phyloP scores from a whole-genome alignment of 2,329 filamentous ascomycete genomes.

The Colletotrichum eremochloae region DNA sequence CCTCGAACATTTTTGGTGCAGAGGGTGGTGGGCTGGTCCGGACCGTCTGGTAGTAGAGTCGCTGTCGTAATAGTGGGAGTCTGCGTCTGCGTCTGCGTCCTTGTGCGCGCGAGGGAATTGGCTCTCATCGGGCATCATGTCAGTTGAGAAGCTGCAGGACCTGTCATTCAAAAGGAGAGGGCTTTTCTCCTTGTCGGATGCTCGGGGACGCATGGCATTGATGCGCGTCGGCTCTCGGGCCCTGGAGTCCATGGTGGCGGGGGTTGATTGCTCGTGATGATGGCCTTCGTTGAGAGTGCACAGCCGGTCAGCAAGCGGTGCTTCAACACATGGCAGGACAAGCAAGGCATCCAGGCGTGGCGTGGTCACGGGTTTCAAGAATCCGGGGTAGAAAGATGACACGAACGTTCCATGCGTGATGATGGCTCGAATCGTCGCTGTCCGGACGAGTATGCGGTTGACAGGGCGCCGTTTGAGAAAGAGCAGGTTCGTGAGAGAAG shows the following conservation, averaged over 20 bases:
- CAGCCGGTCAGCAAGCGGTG: slow-evolving; percentile 25
- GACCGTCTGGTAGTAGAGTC: neutral
- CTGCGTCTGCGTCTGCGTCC: neutral
- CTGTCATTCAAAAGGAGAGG: slow-evolving; percentile 37
- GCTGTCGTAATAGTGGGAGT: neutral
- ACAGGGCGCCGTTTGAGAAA: slow-evolving; percentile 4
- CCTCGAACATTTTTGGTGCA: slow-evolving; percentile 20
- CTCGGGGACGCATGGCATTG: slow-evolving; percentile 40
- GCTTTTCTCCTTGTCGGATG: slow-evolving; percentile 26
- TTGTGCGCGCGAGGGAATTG: slow-evolving; percentile 20
- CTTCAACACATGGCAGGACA: slow-evolving; percentile 28
- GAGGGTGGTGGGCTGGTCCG: slow-evolving; percentile 2
- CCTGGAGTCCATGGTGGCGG: slow-evolving; percentile 32
- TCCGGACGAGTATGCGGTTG: slow-evolving; percentile 23
- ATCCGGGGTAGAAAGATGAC: slow-evolving; percentile 32
- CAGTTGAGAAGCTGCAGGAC: slow-evolving; percentile 40
- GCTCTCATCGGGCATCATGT: slow-evolving; percentile 36
- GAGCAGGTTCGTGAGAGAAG: slow-evolving; percentile 19
- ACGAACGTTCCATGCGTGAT: slow-evolving; percentile 26
- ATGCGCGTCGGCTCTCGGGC: slow-evolving; percentile 35
- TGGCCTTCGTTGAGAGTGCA: slow-evolving; percentile 26
- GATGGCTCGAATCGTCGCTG: slow-evolving; percentile 2
- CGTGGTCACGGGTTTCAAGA: slow-evolving; percentile 24
- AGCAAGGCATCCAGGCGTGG: slow-evolving; percentile 21
- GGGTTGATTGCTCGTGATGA: slow-evolving; percentile 5